phyloP scores from a whole-genome alignment of 352 stramenopile genomes.

The Pythium volutum region DNA sequence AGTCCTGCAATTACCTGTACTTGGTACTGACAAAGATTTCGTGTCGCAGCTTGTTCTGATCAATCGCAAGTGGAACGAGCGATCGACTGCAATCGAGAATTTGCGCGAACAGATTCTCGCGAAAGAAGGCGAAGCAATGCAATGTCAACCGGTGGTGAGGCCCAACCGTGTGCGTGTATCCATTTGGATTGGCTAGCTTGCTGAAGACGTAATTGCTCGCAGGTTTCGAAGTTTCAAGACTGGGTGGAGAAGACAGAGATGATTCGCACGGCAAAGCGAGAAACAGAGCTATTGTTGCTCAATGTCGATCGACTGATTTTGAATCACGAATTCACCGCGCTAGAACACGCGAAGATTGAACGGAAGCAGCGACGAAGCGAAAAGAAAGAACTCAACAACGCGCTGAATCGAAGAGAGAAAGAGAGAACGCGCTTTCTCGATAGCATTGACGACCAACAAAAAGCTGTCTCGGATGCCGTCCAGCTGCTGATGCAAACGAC shows the following conservation, averaged over 20 bases:
- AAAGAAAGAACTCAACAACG: background rate
- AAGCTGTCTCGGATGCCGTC: background rate
- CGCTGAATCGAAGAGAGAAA: background rate
- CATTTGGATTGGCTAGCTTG: background rate
- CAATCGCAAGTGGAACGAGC: constrained; percentile 7
- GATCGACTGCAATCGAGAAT: background rate
- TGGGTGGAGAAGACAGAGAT: constrained; percentile 22
- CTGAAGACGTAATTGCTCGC: background rate
- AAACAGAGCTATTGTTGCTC: background rate
- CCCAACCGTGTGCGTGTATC: background rate
- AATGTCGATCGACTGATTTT: constrained; percentile 3
- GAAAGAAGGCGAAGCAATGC: constrained; percentile 15
- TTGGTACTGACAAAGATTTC: background rate
- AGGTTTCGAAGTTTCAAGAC: constrained; percentile 23
- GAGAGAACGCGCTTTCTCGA: background rate
- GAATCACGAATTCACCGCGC: background rate
- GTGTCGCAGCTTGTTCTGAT: constrained; percentile 14
- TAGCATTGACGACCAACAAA: background rate
- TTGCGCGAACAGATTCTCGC: constrained; percentile 3
- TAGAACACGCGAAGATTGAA: background rate
- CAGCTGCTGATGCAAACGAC: background rate
- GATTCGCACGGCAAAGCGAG: background rate
- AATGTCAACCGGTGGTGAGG: constrained; percentile 16
- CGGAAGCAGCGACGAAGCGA: background rate
- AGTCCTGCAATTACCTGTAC: background rate